Percentiles rank a stretch among this genome's conserved stretches.
phyloP scores from a whole-genome alignment of 306 rosid species.

The Canavalia ensiformis region DNA sequence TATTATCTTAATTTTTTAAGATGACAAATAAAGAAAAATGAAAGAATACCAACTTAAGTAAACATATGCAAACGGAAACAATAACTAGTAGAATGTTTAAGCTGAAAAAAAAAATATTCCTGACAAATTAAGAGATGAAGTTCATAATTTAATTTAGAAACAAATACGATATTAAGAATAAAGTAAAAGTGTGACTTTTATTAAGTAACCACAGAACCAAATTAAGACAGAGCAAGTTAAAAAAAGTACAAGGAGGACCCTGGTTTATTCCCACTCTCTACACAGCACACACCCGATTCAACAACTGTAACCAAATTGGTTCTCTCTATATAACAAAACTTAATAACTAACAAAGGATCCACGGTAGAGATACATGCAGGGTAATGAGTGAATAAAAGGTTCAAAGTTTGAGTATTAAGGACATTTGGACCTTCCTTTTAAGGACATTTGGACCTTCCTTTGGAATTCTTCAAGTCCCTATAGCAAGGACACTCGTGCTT shows the following conservation, averaged over 20 bases:
- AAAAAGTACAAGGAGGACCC: conserved; percentile 20
- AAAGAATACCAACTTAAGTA: too few species aligned
- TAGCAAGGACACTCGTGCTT: conserved; percentile 95
- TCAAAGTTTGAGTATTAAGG: conserved; percentile 55
- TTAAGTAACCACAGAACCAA: too few species aligned
- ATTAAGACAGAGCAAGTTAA: not conserved
- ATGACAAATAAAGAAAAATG: too few species aligned
- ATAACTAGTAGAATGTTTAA: too few species aligned
- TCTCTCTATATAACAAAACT: not conserved
- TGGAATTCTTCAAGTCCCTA: conserved; percentile 70
- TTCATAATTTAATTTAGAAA: not conserved
- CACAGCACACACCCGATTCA: not conserved
- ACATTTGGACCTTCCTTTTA: conserved; percentile 82
- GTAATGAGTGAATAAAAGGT: not conserved
- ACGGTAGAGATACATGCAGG: conserved; percentile 12
- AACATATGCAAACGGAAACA: too few species aligned
- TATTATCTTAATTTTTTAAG: too few species aligned
- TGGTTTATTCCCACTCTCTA: conserved; percentile 36
- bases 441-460: conserved; percentile 87
- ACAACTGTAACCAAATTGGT: not conserved
- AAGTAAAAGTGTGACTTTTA: too few species aligned
- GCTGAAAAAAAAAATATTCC: conserved; percentile 19
- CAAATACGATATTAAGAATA: too few species aligned
- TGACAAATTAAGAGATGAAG: not conserved
- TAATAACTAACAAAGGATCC: conserved; percentile 29